A percentile compares a stretch with the other conserved stretches of the same genome.
Conservation (phyloP, 2,329 filamentous ascomycete genomes). For the Paecilomyces fulvus region DNA sequence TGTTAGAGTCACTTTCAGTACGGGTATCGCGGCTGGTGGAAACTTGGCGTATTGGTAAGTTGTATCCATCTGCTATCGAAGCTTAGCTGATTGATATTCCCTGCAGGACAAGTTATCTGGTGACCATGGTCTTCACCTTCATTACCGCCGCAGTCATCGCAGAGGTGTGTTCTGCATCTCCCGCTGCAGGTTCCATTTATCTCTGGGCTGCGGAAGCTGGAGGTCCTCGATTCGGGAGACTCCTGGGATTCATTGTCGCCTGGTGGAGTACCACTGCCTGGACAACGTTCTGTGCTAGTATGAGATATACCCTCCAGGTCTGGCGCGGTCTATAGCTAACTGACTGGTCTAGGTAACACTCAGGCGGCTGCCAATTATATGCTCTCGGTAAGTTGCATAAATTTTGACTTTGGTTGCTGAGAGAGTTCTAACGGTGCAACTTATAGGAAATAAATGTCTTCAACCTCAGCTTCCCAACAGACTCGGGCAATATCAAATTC, state of each 20-base stretch:
- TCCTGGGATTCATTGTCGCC: conserved; percentile 54
- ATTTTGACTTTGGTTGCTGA: neutral
- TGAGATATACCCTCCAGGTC: neutral
- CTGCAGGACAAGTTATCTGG: conserved; percentile 49
- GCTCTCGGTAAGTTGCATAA: conserved; percentile 35
- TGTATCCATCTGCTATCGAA: neutral
- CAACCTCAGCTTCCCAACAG: conserved; percentile 46
- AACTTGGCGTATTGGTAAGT: conserved; percentile 52
- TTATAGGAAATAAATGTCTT: conserved; percentile 50
- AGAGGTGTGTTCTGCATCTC: conserved; percentile 52
- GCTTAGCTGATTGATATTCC: conserved; percentile 1
- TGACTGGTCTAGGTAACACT: conserved; percentile 34
- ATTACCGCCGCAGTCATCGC: conserved; percentile 54
- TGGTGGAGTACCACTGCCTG: conserved; percentile 58
- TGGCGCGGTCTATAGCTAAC: conserved; percentile 1
- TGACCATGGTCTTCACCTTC: conserved; percentile 53
- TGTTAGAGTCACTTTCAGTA: conserved; percentile 54
- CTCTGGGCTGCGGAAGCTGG: conserved; percentile 55
- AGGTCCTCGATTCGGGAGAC: conserved; percentile 46
- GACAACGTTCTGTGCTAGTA: conserved; percentile 51
- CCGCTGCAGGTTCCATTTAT: conserved; percentile 52
- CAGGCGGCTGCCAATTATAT: conserved; percentile 46
- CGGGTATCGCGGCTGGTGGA: conserved; percentile 53
- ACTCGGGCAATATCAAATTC: conserved; percentile 47
- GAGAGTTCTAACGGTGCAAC: conserved; percentile 5